phyloP scores from a whole-genome alignment of 371 early-diverging fungal genomes.

The Catenaria anguillulae region DNA sequence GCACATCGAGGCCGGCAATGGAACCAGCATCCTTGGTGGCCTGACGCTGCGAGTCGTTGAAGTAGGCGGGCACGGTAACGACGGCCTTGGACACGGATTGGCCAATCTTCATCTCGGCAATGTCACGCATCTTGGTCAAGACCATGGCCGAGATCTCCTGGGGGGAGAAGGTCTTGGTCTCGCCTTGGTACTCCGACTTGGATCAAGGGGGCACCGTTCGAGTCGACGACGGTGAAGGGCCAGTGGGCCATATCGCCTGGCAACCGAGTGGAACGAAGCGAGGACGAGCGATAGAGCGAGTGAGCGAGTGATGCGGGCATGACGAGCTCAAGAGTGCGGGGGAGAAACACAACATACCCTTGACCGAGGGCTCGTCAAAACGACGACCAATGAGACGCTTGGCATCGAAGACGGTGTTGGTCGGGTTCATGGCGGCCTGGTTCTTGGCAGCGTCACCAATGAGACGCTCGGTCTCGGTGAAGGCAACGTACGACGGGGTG shows the following conservation, averaged over 20 bases:
- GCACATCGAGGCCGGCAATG: slow-evolving; percentile 63
- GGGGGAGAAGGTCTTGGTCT: slow-evolving; percentile 69
- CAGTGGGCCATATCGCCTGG: slow-evolving; percentile 37
- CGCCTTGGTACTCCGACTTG: slow-evolving; percentile 42
- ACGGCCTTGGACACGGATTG: slow-evolving; percentile 73
- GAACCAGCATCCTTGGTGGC: slow-evolving; percentile 71
- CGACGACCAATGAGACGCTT: slow-evolving; percentile 63
- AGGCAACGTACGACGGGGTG: slow-evolving; percentile 55
- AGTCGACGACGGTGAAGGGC: slow-evolving; percentile 39
- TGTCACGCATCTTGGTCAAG: slow-evolving; percentile 80
- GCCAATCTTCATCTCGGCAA: slow-evolving; percentile 73
- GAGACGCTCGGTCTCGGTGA: slow-evolving; percentile 43
- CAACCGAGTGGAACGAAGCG: slow-evolving; percentile 32
- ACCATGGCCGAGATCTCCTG: slow-evolving; percentile 88
- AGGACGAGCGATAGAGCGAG: background rate
- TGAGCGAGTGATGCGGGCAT: too few relatives aligned
- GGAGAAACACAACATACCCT: slow-evolving; percentile 21
- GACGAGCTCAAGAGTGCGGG: background rate
- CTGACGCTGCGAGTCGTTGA: slow-evolving; percentile 59
- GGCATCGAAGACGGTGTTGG: slow-evolving; percentile 52
- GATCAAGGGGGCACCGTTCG: slow-evolving; percentile 33
- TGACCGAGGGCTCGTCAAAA: slow-evolving; percentile 39
- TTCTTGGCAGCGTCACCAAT: slow-evolving; percentile 52
- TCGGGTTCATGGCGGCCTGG: slow-evolving; percentile 37
- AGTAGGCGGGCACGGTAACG: slow-evolving; percentile 87